These are phyloP conservation scores for Choanephora cucurbitarum DNA, from an alignment of 371 early-diverging fungal species.

Conservation along the genomic window DNA sequence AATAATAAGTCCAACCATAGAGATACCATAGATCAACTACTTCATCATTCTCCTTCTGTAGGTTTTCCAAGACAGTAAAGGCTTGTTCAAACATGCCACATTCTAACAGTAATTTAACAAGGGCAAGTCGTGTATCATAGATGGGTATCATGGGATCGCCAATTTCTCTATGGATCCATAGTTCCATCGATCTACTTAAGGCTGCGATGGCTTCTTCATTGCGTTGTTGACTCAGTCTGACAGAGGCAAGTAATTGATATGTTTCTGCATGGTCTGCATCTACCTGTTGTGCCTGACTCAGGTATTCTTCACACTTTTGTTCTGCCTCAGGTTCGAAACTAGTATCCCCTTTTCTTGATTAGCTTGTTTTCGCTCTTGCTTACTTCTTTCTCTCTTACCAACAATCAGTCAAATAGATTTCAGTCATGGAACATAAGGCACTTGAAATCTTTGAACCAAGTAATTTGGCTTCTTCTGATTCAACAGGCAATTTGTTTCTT, in stretches of 20 bases:
- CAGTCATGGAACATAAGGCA: constrained; percentile 92
- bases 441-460: constrained; percentile 72
- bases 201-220: constrained; percentile 79
- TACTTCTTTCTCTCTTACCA: constrained; percentile 60
- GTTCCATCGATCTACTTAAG: constrained; percentile 64
- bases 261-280: constrained; percentile 82
- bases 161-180: constrained; percentile 74
- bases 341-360: neutral
- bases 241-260: constrained; percentile 89
- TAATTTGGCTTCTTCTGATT: constrained; percentile 46
- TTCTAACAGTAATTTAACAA: constrained; percentile 85
- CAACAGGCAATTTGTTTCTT: constrained; percentile 19
- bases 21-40: constrained; percentile 92
- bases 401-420: constrained; percentile 95
- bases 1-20: constrained; percentile 89
- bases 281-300: constrained; percentile 66
- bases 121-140: constrained; percentile 79
- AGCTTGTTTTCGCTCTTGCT: too few relatives aligned
- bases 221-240: constrained; percentile 84
- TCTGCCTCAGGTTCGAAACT: constrained; percentile 93
- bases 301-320: constrained; percentile 73
- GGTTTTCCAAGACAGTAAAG: constrained; percentile 74
- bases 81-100: constrained; percentile 75
- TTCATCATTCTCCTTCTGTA: constrained; percentile 90
- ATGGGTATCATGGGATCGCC: constrained; percentile 69